Base-by-base conservation (phyloP, 1,139 yeast species). In the Protomyces gravidus region DNA sequence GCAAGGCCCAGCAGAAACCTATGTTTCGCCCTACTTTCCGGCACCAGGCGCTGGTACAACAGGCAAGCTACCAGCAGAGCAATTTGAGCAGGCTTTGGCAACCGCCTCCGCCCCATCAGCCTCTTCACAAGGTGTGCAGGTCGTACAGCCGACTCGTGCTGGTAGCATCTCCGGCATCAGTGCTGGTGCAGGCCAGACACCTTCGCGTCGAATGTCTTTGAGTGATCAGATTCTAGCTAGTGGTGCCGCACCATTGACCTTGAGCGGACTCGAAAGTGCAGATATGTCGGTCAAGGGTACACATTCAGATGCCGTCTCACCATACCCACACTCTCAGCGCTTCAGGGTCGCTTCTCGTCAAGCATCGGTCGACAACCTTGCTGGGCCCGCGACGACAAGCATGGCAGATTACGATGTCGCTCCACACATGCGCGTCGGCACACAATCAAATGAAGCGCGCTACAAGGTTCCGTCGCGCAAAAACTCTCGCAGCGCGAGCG, bases 41-140 rank as follows among this genome's bases (percentile, higher is more conserved):
- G 58, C 58, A 25, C 58, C 58, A 2, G 58, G 58, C 11, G 58
- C 58, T 6, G 58, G 58, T n/a, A 53, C 58, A 7, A 53, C 58
- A 5, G 58, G 58, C 6, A 50, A 50, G 6, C 19, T 53, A 21
- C 58, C 58, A 13, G 36, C 58, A 11, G 36, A 49, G 7, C 32
- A 53, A 9, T 53, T 53, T 17, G 49, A 32, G 4, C 50, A 17
- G 9, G 42, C 23, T 15, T 19, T 30, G 1, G n/a, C 27, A 2
- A 17, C 46, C 2, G 30, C 26, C 13, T 17, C 30, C 5, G 50
- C 23, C 9, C 27, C 49, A 11, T 15, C 42, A 5, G 17, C 21
- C 21, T 5, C 42, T 5, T 30, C 36, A 4, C 36, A 30, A 30
- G 42, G 19, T 17, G 58, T 46, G 13, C 9, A 9, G 5, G 49